Evolutionary conservation across 768 basidiomycete genomes (phyloP), one percentile per base, ranked within the genome.

Genomic region (Rhizopogon rudus): DNA sequence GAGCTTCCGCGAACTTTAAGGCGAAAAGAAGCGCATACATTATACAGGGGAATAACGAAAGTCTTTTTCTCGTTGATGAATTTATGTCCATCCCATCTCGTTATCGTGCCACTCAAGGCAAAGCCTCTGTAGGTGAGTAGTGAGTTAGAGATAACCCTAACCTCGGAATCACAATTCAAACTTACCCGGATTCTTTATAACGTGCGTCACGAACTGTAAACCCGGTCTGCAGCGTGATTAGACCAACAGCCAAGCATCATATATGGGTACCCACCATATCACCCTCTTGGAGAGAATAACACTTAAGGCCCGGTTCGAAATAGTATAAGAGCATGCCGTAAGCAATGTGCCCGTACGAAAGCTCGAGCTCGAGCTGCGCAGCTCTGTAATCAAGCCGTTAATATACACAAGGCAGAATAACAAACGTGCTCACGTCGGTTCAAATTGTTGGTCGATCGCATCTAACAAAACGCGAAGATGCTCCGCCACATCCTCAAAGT

Each of bases 291-390:
- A 6, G 5, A 10, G 31, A 37, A n/a, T 58, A 44, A 25, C 45
- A 60, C 28, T 46, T 58, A 3, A 1, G 4, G 13, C n/a, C 46
- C 29, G 14, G 44, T 16, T 60, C 16, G 29, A 60, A 58, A 39
- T 60, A 60, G 33, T 60, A 54, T 12, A n/a, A 13, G 35, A 60
- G 57, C 12, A 60, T 50, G 22, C 61, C 62, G 33, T 41, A 63
- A 25, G 64, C 53, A 16, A 63, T 49, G 10, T 63, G 54, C 7
- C 60, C 63, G 40, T 61, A 60, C 8, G 53, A 50, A 16, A 51
- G 42, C n/a, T 55, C 48, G 17, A 63, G 53, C 41, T 45, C 52
- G 13, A 64, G 50, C 20, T 53, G 42, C 17, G 61, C 48, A 22
- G 57, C 56, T 25, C 63, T 64, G 43, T n/a, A 50, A 44, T 7